Evolutionary conservation across 1,284 basidiomycete genomes (phyloP).

Genomic region (Hemileccinum hortonii): DNA sequence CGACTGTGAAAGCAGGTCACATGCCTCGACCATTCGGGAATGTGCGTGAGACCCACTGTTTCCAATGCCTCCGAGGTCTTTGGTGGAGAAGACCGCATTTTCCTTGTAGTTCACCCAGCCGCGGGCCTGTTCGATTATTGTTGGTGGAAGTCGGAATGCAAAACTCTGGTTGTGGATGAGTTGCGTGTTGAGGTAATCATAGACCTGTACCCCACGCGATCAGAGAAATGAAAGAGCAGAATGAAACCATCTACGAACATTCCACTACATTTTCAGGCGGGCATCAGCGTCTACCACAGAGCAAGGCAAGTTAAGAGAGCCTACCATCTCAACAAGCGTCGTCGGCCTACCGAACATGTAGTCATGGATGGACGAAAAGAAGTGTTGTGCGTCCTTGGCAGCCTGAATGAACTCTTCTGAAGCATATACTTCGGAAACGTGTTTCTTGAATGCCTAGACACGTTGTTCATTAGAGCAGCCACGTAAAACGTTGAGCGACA

Average conservation of each 20-base stretch:
- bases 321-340: conserved; percentile 65
- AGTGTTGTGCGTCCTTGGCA: conserved; percentile 53
- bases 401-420: conserved; percentile 64
- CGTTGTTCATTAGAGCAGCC: conserved; percentile 6
- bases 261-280: conserved; percentile 45
- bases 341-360: conserved; percentile 68
- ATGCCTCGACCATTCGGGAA: background rate
- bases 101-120: conserved; percentile 76
- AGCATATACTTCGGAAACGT: conserved; percentile 55
- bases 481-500: conserved; percentile 14
- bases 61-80: conserved; percentile 61
- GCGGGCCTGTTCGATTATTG: conserved; percentile 66
- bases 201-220: conserved; percentile 47
- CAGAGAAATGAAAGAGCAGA: conserved; percentile 10
- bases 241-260: conserved; percentile 44
- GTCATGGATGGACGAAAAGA: conserved; percentile 61
- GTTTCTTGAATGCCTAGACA: conserved; percentile 60
- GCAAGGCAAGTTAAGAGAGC: conserved; percentile 23
- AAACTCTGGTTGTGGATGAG: conserved; percentile 78
- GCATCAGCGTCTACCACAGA: conserved; percentile 1
- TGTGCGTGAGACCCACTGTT: conserved; percentile 53
- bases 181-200: conserved; percentile 75
- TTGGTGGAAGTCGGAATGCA: conserved; percentile 67
- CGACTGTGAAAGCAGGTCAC: conserved; percentile 47
- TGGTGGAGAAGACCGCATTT: conserved; percentile 67